Base-by-base conservation (phyloP, 768 basidiomycete genomes). In the Strobilomyces echinocephalus region DNA sequence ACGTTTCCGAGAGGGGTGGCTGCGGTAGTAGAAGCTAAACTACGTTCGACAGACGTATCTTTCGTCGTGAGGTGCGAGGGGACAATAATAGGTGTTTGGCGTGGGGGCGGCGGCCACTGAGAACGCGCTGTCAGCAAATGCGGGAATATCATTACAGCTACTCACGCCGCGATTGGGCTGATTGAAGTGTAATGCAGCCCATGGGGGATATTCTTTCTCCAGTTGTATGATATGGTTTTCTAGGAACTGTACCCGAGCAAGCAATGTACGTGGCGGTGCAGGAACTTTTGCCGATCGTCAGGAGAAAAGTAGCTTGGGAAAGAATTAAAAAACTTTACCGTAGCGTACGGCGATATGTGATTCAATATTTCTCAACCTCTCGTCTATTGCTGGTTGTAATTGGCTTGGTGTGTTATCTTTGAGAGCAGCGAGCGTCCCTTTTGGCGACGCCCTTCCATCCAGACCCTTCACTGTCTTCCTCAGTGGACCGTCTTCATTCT, bases 131-230 rank as follows among this genome's bases (percentile, higher is more conserved):
- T 41, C 24, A 50, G 49, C 10, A 12, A 24, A 46, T 7, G 9
- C 7, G 10, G 26, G 48, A 16, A 12, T 38, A 39, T 35, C 45
- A n/a, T 9, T 26, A 51, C 52, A 34, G 16, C 51, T 5, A 77
- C 87, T 45, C 71, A 91, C 90, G 26, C 84, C 87, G 53, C 90
- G 81, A 60, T 82, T 78, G 3, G 90, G 90, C 63, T 92, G 89
- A 52, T 87, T 90, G 66, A 91, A 91, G 63, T 91, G 89, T n/a
- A 91, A 71, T 8, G 89, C 88, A 0, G 89, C 87, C 89, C 89
- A 91, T 6, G 89, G 87, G 3, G 89, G 89, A 61, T 88, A 91
- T 49, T 90, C 88, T 61, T 81, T 87, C 66, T 92, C 89, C 2
- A 92, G 74, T 46, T 77, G 78, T 35, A 87, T 76, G 54, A 92